Evolutionary conservation across 2,329 filamentous ascomycete species (phyloP).

Genomic region (Emmonsia crescens): DNA sequence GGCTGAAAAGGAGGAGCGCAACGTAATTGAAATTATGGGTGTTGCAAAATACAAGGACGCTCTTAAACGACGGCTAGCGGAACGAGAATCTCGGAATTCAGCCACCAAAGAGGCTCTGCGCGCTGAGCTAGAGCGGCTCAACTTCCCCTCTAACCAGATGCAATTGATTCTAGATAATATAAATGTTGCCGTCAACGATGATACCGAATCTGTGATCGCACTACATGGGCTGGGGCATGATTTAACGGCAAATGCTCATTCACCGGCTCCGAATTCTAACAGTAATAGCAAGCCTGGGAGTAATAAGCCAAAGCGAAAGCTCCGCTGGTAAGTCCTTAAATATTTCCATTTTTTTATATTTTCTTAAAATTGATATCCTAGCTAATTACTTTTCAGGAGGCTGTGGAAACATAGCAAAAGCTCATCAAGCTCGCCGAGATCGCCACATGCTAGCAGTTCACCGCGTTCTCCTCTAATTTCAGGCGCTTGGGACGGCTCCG

Average conservation of each 20-base stretch:
- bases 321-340: neutral
- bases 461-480: neutral
- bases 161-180: conserved; percentile 5
- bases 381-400: neutral
- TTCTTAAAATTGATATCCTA: neutral
- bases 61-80: neutral
- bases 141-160: conserved; percentile 2
- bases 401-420: neutral
- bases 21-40: conserved; percentile 1
- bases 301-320: neutral
- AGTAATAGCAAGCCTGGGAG: neutral
- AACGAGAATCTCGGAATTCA: neutral
- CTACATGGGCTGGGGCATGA: neutral
- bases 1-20: neutral
- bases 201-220: neutral
- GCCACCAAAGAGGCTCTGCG: conserved; percentile 2
- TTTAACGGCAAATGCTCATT: neutral
- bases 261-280: neutral
- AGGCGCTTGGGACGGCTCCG: neutral
- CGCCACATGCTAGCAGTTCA: neutral
- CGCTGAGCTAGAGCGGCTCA: neutral
- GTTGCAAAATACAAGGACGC: conserved; percentile 6
- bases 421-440: neutral
- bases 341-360: neutral
- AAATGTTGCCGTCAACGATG: neutral